Conservation (phyloP, 108 stramenopile species). For the Cylindrotheca fusiformis region DNA sequence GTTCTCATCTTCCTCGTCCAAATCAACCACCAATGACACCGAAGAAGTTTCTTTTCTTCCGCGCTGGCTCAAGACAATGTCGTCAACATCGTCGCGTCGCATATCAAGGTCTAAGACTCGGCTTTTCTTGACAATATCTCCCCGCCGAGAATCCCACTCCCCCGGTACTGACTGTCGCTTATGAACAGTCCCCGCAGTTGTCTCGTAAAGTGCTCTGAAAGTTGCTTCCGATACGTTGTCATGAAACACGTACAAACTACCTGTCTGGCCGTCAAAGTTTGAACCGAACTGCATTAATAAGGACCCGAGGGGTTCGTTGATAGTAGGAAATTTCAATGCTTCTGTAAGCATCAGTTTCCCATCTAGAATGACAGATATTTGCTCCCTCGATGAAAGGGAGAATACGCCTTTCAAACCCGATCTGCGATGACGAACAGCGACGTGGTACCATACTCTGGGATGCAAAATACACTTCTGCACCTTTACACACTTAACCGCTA, state of each 20-base stretch:
- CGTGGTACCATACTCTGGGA: conserved; percentile 78
- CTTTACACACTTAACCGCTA: conserved; percentile 30
- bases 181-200: conserved; percentile 34
- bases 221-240: conserved; percentile 72
- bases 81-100: conserved; percentile 32
- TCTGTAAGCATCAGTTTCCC: conserved; percentile 73
- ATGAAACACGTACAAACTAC: conserved; percentile 62
- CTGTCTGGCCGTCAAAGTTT: conserved; percentile 71
- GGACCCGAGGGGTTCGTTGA: conserved; percentile 18
- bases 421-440: conserved; percentile 66
- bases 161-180: conserved; percentile 8
- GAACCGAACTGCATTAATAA: conserved; percentile 42
- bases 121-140: conserved; percentile 19
- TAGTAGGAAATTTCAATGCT: conserved; percentile 51
- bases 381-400: conserved; percentile 57
- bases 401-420: conserved; percentile 63
- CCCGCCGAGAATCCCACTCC: conserved; percentile 23
- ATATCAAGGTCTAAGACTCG: conserved; percentile 22
- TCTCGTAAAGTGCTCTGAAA: conserved; percentile 54
- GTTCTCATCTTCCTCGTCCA: conserved; percentile 10
- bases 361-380: conserved; percentile 72
- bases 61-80: conserved; percentile 29
- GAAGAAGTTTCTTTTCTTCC: conserved; percentile 1
- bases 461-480: conserved; percentile 62
- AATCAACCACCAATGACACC: conserved; percentile 26